Base-by-base conservation (phyloP, 805 yeast genomes). In the Candida montana region DNA sequence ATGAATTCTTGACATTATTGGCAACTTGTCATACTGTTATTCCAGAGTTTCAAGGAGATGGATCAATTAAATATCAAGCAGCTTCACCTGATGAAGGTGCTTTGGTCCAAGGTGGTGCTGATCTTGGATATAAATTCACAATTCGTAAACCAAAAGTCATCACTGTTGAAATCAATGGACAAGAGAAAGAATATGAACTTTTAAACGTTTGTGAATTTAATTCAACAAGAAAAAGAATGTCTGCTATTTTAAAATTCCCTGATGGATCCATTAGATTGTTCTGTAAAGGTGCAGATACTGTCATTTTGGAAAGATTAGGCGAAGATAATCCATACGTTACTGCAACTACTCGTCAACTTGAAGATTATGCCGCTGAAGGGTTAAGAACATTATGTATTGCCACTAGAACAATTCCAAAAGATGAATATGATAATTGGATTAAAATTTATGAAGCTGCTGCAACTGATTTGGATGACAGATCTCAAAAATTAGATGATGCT, bases 21-120 rank as follows among this genome's bases (percentile, higher is more conserved):
- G 87, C 98, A 31, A 80, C 95, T 0, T 93, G 99, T 61, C 99
- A 93, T 57, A 95, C 99, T 0, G 99, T 93, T 31, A 93, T 93
- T 47, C 99, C 99, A 0, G 99, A 93, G 61, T 68, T 75, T 16
- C 73, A 72, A 46, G 79, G 71, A 1, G 68, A 67, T 42, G 86
- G 84, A 0, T 52, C 71, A 3, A 81, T 93, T 48, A 90, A 87
- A 60, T 93, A 95, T 61, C 99, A 93, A 64, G 99, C 99, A 1
- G 96, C 99, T 0, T 90, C 98, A 0, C 99, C 99, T 0, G 99
- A 93, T 67, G 99, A 95, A 68, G 99, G 99, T 39, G 99, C 99
- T 0, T 71, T 93, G 47, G 99, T 93, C 2, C 89, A 90, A 54
- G 99, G 99, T 44, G 98, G 96, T 15, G 93, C 97, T 0, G 71